phyloP scores from a whole-genome alignment of 2,329 filamentous ascomycete genomes.

The Arthroderma uncinatum region DNA sequence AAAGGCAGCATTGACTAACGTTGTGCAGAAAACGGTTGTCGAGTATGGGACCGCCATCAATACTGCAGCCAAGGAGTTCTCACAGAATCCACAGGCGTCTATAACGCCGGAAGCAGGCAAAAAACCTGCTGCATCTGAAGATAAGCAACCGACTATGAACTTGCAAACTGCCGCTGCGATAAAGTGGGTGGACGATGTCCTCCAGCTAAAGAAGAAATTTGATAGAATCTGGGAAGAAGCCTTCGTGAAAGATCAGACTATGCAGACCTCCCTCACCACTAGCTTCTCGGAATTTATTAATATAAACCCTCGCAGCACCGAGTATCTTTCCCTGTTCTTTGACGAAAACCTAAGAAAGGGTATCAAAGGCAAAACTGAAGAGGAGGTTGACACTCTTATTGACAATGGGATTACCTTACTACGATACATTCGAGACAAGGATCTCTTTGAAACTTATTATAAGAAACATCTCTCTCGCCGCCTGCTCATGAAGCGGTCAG shows the following conservation, averaged over 20 bases:
- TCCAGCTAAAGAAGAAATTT: conserved; percentile 78
- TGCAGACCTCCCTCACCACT: conserved; percentile 72
- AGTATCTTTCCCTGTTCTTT: conserved; percentile 92
- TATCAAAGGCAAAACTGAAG: conserved; percentile 83
- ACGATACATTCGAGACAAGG: conserved; percentile 80
- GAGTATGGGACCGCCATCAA: conserved; percentile 79
- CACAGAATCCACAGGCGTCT: conserved; percentile 40
- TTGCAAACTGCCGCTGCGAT: conserved; percentile 79
- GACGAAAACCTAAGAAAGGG: conserved; percentile 93
- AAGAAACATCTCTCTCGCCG: conserved; percentile 90
- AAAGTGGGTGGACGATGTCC: conserved; percentile 88
- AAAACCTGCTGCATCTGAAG: conserved; percentile 38
- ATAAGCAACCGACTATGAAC: conserved; percentile 48
- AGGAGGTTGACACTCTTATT: conserved; percentile 69
- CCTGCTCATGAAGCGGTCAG: conserved; percentile 75
- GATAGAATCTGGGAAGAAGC: conserved; percentile 64
- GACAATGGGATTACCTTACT: conserved; percentile 84
- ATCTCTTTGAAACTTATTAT: conserved; percentile 94
- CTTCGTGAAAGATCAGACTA: conserved; percentile 61
- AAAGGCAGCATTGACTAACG: conserved; percentile 58
- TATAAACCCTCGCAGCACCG: conserved; percentile 68
- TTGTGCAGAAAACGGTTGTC: conserved; percentile 62
- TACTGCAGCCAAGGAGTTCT: conserved; percentile 45
- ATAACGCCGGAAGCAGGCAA: conserved; percentile 34
- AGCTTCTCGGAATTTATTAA: conserved; percentile 94